Evolutionary conservation across 2,329 filamentous ascomycete species (phyloP).

Genomic region (Stagonosporopsis rhizophila): DNA sequence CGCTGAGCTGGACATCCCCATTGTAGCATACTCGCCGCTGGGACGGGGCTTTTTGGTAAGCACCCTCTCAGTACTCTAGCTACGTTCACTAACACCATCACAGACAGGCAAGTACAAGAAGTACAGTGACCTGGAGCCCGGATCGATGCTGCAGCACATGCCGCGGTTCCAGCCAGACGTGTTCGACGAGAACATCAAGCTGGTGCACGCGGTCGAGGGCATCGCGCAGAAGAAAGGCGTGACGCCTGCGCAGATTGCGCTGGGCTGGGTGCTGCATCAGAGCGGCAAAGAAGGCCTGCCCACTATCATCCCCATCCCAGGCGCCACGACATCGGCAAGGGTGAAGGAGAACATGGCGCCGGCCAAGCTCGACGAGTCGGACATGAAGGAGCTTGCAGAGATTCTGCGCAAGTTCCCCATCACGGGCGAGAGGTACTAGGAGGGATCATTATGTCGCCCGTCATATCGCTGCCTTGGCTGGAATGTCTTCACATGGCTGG

Average conservation of each 20-base stretch:
- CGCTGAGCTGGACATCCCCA: constrained; percentile 69
- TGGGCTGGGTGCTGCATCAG: constrained; percentile 67
- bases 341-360: constrained; percentile 70
- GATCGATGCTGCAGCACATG: constrained; percentile 57
- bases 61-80: not conserved
- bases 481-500: not conserved
- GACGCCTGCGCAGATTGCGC: constrained; percentile 69
- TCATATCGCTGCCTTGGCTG: constrained; percentile 13
- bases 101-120: constrained; percentile 55
- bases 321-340: constrained; percentile 63
- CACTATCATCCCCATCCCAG: constrained; percentile 70
- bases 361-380: constrained; percentile 56
- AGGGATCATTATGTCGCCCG: too few relatives aligned
- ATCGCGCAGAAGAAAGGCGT: constrained; percentile 66
- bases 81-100: constrained; percentile 24
- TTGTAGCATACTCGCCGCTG: constrained; percentile 75
- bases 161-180: constrained; percentile 70
- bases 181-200: constrained; percentile 70
- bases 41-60: constrained; percentile 64
- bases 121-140: constrained; percentile 64
- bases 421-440: constrained; percentile 51
- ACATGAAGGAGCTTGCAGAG: constrained; percentile 60
- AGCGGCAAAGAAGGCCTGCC: constrained; percentile 62
- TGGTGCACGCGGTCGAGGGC: constrained; percentile 65
- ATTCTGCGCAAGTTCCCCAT: constrained; percentile 58